Conservation (phyloP, 2,329 filamentous ascomycete species). For the Beauveria sp. region DNA sequence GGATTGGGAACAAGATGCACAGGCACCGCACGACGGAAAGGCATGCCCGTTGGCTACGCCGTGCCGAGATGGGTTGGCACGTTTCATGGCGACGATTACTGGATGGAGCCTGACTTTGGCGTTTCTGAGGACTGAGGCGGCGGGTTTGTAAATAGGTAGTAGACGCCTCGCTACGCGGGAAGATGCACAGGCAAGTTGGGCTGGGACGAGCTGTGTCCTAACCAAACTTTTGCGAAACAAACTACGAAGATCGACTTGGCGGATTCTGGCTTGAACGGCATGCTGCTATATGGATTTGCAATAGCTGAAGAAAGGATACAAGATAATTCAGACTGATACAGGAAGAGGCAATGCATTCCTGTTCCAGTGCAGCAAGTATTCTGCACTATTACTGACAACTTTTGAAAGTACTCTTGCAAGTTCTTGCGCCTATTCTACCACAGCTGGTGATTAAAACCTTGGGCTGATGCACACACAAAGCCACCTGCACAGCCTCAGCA, state of each 20-base stretch:
- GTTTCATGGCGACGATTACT: slow-evolving; percentile 1
- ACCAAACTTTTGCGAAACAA: slow-evolving; percentile 4
- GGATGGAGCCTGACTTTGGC: background rate
- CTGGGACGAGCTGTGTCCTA: background rate
- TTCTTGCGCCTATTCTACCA: too few species aligned
- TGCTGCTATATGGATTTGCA: background rate
- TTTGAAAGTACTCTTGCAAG: too few species aligned
- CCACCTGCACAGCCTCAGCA: background rate
- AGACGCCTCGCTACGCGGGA: too few species aligned
- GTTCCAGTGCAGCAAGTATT: background rate
- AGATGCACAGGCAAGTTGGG: background rate
- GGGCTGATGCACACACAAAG: too few species aligned
- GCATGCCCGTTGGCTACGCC: background rate
- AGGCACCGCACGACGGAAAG: background rate
- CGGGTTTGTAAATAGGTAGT: background rate
- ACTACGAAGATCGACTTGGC: background rate
- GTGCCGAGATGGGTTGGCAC: slow-evolving; percentile 4
- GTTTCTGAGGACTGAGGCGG: background rate
- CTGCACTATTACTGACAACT: too few species aligned
- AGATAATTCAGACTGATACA: background rate
- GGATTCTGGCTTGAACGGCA: background rate
- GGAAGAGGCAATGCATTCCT: background rate
- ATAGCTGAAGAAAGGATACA: background rate
- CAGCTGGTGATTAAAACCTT: background rate
- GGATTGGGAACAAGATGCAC: background rate